Conservation (phyloP, 2,329 filamentous ascomycete species). For the Akanthomyces muscarius region DNA sequence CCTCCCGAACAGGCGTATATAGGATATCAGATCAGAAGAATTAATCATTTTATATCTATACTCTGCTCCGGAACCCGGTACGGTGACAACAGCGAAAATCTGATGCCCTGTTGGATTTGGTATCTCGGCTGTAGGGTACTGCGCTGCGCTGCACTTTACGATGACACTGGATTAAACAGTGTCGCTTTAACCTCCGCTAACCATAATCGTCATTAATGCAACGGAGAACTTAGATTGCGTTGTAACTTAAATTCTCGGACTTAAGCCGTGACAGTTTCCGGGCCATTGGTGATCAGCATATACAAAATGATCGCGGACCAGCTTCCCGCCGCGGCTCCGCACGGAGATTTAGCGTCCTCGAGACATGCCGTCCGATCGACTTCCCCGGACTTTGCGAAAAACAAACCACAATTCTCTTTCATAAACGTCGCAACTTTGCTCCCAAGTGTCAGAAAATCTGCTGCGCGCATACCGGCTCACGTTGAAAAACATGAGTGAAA, state of each 20-base stretch:
- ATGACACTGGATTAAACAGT: background rate
- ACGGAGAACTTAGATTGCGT: too few species aligned
- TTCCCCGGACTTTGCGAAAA: slow-evolving; percentile 3
- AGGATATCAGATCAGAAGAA: too few species aligned
- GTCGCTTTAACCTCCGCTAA: background rate
- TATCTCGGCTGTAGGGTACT: too few species aligned
- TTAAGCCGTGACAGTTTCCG: background rate
- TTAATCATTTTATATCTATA: too few species aligned
- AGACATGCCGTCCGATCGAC: background rate
- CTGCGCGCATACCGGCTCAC: background rate
- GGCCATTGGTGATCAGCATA: background rate
- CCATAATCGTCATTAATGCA: too few species aligned
- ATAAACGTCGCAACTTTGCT: background rate
- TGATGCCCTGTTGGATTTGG: too few species aligned
- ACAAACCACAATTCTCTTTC: background rate
- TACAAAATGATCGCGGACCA: background rate
- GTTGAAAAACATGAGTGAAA: background rate
- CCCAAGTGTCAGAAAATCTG: background rate
- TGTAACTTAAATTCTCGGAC: background rate
- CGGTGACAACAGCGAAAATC: too few species aligned
- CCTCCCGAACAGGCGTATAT: too few species aligned
- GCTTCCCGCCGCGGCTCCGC: background rate
- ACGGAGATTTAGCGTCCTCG: background rate
- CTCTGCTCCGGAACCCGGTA: too few species aligned
- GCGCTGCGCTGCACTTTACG: too few species aligned